Evolutionary conservation across 192 early-diverging fungal species (phyloP).

Genomic region (Cladochytrium replicatum): DNA sequence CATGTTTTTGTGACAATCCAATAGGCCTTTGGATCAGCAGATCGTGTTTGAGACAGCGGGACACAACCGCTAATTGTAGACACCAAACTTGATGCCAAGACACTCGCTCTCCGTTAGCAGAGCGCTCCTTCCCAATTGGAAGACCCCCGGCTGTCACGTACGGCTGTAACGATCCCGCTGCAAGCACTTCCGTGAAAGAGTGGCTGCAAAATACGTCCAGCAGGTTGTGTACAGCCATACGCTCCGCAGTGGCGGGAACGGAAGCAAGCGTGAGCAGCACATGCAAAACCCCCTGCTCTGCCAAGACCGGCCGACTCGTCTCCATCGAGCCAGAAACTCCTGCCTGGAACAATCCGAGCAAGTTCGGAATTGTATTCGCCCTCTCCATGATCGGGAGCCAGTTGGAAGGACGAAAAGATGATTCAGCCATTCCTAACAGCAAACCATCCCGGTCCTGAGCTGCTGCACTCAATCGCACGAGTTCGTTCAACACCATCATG

Average conservation of each 20-base stretch:
- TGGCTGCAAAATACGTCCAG: slow-evolving; percentile 20
- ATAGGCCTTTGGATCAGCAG: background rate
- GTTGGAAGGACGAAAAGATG: background rate
- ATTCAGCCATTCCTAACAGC: background rate
- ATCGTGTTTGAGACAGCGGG: slow-evolving; percentile 6
- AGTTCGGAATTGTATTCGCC: background rate
- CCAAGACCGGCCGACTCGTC: background rate
- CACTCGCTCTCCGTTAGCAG: slow-evolving; percentile 8
- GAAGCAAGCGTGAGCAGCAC: slow-evolving; percentile 23
- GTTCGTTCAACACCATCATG: background rate
- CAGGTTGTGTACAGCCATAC: slow-evolving; percentile 6
- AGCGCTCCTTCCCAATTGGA: background rate
- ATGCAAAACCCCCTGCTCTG: slow-evolving; percentile 1
- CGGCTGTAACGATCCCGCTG: slow-evolving; percentile 8
- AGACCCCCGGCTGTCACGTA: slow-evolving; percentile 1
- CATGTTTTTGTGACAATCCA: background rate
- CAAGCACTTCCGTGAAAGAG: slow-evolving; percentile 13
- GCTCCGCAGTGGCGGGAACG: slow-evolving; percentile 15
- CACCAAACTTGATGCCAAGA: slow-evolving; percentile 38
- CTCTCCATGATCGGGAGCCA: background rate
- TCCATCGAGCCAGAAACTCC: background rate
- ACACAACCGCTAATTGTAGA: slow-evolving; percentile 20
- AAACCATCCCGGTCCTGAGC: background rate
- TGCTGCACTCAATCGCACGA: background rate
- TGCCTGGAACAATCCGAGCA: background rate